Conservation (phyloP, 2,329 filamentous ascomycete genomes). For the Trematosphaeria pertusa region DNA sequence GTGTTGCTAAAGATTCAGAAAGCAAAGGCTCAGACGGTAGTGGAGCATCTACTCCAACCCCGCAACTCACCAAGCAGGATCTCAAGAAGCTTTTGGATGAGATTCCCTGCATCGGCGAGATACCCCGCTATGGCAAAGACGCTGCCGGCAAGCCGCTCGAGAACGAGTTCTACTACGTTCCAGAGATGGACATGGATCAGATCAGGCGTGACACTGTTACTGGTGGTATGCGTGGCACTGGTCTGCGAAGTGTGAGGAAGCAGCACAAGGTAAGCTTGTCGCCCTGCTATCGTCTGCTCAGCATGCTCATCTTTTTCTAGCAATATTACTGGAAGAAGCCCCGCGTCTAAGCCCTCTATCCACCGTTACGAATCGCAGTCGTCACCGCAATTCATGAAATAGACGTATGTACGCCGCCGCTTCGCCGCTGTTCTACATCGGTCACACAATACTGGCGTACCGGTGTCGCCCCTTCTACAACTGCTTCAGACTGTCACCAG, state of each 20-base stretch:
- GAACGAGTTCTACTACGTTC: slow-evolving; percentile 96
- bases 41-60: slow-evolving; percentile 27
- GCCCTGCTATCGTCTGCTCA: slow-evolving; percentile 5
- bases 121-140: slow-evolving; percentile 90
- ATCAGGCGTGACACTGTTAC: slow-evolving; percentile 82
- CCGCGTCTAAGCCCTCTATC: slow-evolving; percentile 34
- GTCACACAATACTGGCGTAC: too few relatives aligned
- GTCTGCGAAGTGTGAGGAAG: slow-evolving; percentile 87
- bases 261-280: slow-evolving; percentile 82
- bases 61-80: slow-evolving; percentile 49
- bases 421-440: too few relatives aligned
- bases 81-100: slow-evolving; percentile 76
- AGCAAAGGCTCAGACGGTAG: slow-evolving; percentile 29
- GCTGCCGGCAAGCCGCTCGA: slow-evolving; percentile 92
- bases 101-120: slow-evolving; percentile 84
- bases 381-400: not conserved
- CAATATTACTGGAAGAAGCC: slow-evolving; percentile 77
- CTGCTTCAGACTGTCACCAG: too few relatives aligned
- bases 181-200: slow-evolving; percentile 82
- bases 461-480: too few relatives aligned
- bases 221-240: slow-evolving; percentile 85
- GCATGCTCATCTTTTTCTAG: slow-evolving; percentile 48
- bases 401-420: not conserved
- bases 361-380: not conserved
- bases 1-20: slow-evolving; percentile 26